Evolutionary conservation across 129 eudicot genomes (phyloP), one percentile per base, ranked within the genome.

Genomic region (Apium graveolens): DNA sequence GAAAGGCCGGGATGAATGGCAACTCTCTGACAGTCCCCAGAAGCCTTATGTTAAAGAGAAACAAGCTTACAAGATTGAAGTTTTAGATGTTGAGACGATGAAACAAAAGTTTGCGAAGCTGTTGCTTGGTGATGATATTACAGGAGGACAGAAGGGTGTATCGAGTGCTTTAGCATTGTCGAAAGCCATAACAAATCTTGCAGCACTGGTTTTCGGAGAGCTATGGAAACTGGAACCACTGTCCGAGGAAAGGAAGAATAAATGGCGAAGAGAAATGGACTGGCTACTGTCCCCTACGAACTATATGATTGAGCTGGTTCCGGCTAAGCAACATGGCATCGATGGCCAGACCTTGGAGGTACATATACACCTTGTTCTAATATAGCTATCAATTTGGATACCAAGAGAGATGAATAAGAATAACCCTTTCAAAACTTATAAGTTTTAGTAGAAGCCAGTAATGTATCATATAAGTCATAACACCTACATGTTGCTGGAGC

Each of bases 181-280:
- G 32, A 92, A 96, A 74, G 92, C 95, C 83, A 87, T 96, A 74
- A 92, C 91, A n/a, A 96, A 84, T 80, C 92, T 96, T 32, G 95
- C 89, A 96, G 99, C 90, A 83, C 74, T 92, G 39, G 87, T 92
- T 53, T 96, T 96, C 81, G 99, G 99, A 39, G 99, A 96, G 91
- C 93, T 96, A 7, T 92, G 99, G 99, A 96, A 96, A 83, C 83
- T 96, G 74, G 99, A 96, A 84, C 97, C 99, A 11, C 55, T 96
- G 62, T 42, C 97, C 12, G 90, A 90, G 69, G 99, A 92, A 68
- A 82, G 81, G 71, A 92, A 89, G 87, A 81, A 74, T 53, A 92
- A 84, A 70, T 96, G 99, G 99, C 81, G 74, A 76, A 86, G 78
- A 81, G 99, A 96, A 78, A 96, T 96, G 96, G 93, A 92, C 70